Evolutionary conservation across 164 flowering plant genomes (phyloP).

Genomic region (Malania oleifera): DNA sequence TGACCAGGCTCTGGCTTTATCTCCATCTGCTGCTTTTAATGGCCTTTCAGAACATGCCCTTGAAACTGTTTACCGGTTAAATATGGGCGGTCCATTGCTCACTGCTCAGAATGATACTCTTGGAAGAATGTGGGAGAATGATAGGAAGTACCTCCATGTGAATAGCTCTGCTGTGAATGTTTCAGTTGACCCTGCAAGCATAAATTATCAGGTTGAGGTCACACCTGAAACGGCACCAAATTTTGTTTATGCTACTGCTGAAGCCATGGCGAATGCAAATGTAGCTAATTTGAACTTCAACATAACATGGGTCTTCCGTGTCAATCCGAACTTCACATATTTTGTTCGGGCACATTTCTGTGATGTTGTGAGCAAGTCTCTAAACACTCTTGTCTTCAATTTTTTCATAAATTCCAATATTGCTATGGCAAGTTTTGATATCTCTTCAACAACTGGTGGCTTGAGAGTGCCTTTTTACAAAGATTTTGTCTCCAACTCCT

Average conservation of each 20-base stretch:
- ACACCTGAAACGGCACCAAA: conserved; percentile 74
- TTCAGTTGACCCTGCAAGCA: conserved; percentile 36
- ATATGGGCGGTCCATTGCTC: conserved; percentile 84
- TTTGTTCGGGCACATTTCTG: conserved; percentile 82
- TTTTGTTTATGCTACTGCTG: conserved; percentile 82
- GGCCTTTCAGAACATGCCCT: conserved; percentile 57
- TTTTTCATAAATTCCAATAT: conserved; percentile 54
- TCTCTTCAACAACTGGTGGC: conserved; percentile 44
- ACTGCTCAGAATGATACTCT: conserved; percentile 76
- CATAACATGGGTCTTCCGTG: conserved; percentile 77
- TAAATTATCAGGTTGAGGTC: conserved; percentile 33
- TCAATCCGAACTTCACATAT: conserved; percentile 64
- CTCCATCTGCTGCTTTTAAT: conserved; percentile 36
- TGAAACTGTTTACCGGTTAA: conserved; percentile 70
- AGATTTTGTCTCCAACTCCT: conserved; percentile 63
- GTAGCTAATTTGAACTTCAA: conserved; percentile 57
- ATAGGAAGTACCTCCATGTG: conserved; percentile 59
- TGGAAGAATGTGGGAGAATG: conserved; percentile 77
- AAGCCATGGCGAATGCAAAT: conserved; percentile 57
- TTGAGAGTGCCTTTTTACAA: conserved; percentile 54
- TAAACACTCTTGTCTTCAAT: conserved; percentile 61
- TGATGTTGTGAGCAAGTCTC: conserved; percentile 62
- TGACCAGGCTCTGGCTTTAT: conserved; percentile 48
- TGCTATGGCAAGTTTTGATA: conserved; percentile 52
- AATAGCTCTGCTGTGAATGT: conserved; percentile 62